These are phyloP conservation scores for Triadica sebifera DNA, from an alignment of 345 rosid genomes.

Conservation along the genomic window DNA sequence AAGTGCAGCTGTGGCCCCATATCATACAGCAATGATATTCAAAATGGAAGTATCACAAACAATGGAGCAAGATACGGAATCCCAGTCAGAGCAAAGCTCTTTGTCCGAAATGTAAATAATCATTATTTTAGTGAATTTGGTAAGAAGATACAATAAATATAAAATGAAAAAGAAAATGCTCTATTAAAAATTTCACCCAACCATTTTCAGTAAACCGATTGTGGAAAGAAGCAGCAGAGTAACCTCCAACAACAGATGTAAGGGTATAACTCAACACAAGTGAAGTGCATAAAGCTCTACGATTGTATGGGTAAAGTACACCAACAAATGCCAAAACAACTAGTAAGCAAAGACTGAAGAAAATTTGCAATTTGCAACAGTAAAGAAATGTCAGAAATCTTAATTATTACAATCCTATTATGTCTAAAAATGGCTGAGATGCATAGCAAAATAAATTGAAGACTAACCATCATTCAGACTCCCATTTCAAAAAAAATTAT, in stretches of 20 bases:
- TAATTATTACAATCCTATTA: background rate
- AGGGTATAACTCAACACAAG: slow-evolving; percentile 51
- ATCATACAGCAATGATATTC: slow-evolving; percentile 61
- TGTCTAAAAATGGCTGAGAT: background rate
- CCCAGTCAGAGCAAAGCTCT: slow-evolving; percentile 63
- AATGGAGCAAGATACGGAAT: slow-evolving; percentile 57
- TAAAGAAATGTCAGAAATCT: slow-evolving; percentile 9
- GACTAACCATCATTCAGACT: too few relatives aligned
- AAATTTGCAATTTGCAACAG: slow-evolving; percentile 13
- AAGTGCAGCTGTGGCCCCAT: slow-evolving; percentile 73
- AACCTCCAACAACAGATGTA: slow-evolving; percentile 74
- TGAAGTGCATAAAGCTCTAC: slow-evolving; percentile 54
- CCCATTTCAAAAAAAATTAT: background rate
- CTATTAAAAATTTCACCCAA: slow-evolving; percentile 50
- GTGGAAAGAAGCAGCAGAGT: slow-evolving; percentile 64
- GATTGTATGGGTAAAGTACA: slow-evolving; percentile 71
- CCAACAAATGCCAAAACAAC: slow-evolving; percentile 60
- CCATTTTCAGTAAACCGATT: slow-evolving; percentile 56
- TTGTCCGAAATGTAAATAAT: slow-evolving; percentile 43
- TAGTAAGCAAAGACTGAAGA: slow-evolving; percentile 51
- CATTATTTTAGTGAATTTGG: slow-evolving; percentile 5
- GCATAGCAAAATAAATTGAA: too few relatives aligned
- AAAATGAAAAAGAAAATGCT: background rate
- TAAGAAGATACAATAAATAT: background rate
- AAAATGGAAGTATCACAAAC: slow-evolving; percentile 45